Base-by-base conservation (phyloP, 2,329 filamentous ascomycete genomes). In the Monilinia aucupariae region DNA sequence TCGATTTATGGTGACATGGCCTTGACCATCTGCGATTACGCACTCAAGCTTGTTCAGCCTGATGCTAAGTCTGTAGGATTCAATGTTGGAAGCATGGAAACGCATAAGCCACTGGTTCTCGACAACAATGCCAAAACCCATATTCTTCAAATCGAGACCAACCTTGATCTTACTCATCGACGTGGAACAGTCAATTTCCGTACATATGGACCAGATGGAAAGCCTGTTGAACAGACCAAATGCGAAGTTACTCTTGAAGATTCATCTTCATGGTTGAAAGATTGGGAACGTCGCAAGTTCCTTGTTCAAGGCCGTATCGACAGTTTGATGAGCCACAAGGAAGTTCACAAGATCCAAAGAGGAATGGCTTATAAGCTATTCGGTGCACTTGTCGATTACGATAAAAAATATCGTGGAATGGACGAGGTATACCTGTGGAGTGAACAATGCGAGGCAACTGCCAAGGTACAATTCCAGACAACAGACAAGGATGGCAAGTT, bases 311-410 rank as follows among this genome's bases (percentile, higher is more conserved):
- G 61, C 9, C 62, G 68, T 25, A 66, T 66, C 20, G 61, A 87
- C 86, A 66, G 32, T 64, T 58, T 59, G 49, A 65, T 64, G 49
- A 64, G 34, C 34, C 64, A 64, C 47, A 64, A 65, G 32, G 60
- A 66, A 27, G 87, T 87, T 39, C 88, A 88, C 73, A 88, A 88
- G 76, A 82, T 92, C 64, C 83, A 87, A 54, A 85, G 87, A 32
- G 87, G 82, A 48, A 17, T 91, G 77, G 86, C 87, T 22, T 93
- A 93, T 81, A 92, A 91, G 77, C 81, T 87, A 61, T 82, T 81
- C 67, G 77, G 77, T 45, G 78, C 81, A 49, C 75, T 85, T 0
- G 82, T 84, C 7, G 81, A 84, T 70, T 86, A 84, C 65, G 75
- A 77, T 25, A 73, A 69, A 12, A 76, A 76, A 32, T 86, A 82